Base-by-base conservation (phyloP, 257 asterid genomes). In the Solanum appendiculatum region DNA sequence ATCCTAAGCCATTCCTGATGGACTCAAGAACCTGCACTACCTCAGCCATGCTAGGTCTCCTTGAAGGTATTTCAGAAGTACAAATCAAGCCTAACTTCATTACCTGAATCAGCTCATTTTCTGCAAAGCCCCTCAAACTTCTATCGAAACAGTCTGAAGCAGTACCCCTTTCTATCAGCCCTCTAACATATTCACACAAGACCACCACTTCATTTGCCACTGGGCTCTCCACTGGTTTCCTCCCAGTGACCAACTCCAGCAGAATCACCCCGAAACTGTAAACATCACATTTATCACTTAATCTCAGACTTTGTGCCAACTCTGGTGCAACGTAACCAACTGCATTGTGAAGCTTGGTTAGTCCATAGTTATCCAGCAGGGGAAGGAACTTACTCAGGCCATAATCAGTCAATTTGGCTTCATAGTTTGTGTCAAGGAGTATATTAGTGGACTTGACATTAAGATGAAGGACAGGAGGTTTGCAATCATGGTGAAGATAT, bases 401-500 rank as follows among this genome's bases (percentile, higher is more conserved):
- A 36, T 85, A 96, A 78, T 96, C 99, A 3, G 96, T 94, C 44
- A 97, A 60, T 90, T 92, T 95, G 3, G 98, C 87, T 11, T 48
- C 74, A 74, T 91, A 97, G 75, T 87, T 92, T 58, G 88, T 90
- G 37, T 94, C 95, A 13, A 97, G 91, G 60, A 95, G 98, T 85
- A 97, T 90, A 74, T 97, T 96, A 0, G 93, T 90, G 46, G 99
- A 95, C 91, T 97, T 97, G 83, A 97, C 75, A 82, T 97, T 95
- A 37, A 95, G 95, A 88, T 97, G 99, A 83, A 94, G 98, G 82
- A 97, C 87, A 0, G 89, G 94, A 44, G 99, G 99, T 86, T 88
- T 95, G 93, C 99, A 97, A 87, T 97, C 99, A n/a, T 95, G 98
- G 90, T 96, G 99, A 87, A 97, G 98, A 88, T 93, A 96, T 33